A percentile compares a stretch with the other conserved stretches of the same genome.
These are phyloP conservation scores for Wickerhamomyces canadensis DNA, from an alignment of 805 yeast genomes.

Conservation along the genomic window DNA sequence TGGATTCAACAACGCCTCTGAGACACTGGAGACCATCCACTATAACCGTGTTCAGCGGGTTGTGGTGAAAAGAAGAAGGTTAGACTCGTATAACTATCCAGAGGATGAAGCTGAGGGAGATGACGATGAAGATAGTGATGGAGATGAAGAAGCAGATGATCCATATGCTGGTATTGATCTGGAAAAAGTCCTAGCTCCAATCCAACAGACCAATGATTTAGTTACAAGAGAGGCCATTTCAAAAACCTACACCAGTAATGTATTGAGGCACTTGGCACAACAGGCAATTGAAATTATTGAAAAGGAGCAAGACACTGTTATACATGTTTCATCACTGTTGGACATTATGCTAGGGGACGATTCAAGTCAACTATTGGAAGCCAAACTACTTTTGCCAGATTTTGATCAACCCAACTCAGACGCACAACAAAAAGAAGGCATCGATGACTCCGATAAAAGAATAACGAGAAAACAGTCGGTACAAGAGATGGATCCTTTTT, in stretches of 20 bases:
- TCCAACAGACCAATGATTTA: conserved; percentile 75
- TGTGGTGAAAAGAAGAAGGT: conserved; percentile 26
- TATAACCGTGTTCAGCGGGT: conserved; percentile 29
- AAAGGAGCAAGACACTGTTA: conserved; percentile 74
- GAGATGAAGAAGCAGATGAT: no score
- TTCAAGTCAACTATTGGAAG: conserved; percentile 59
- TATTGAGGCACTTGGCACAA: conserved; percentile 55
- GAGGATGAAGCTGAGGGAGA: conserved; percentile 27
- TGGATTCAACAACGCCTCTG: conserved; percentile 26
- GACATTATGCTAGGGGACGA: conserved; percentile 86
- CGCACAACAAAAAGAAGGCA: conserved; percentile 14
- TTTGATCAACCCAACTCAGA: conserved; percentile 55
- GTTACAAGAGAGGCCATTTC: conserved; percentile 64
- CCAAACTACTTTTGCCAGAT: conserved; percentile 56
- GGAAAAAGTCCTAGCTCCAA: conserved; percentile 64
- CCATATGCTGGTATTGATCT: conserved; percentile 47
- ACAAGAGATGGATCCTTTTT: conserved; percentile 53
- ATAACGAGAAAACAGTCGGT: conserved; percentile 22
- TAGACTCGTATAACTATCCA: conserved; percentile 13
- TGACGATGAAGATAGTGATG: conserved; percentile 29
- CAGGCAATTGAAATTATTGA: conserved; percentile 77
- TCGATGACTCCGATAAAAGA: conserved; percentile 23
- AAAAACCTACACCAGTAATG: conserved; percentile 53
- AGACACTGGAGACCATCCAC: conserved; percentile 16
- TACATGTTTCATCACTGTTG: conserved; percentile 62